phyloP scores from a whole-genome alignment of 1,139 yeast species.

The Diutina rugosa region DNA sequence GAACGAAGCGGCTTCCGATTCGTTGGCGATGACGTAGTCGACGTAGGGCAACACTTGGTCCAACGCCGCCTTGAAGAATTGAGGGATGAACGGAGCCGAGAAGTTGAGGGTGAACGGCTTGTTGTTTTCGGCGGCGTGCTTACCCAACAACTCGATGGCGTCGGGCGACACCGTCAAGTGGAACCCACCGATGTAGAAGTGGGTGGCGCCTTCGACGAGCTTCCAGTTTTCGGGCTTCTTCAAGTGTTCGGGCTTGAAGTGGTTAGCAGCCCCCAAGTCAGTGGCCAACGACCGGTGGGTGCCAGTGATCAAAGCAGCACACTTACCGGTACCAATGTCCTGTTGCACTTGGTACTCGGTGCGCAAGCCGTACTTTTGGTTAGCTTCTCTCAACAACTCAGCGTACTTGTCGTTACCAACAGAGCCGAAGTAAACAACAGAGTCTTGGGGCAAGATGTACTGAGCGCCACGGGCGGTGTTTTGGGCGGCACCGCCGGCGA shows the following conservation, averaged over 20 bases:
- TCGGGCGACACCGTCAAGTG: slow-evolving; percentile 96
- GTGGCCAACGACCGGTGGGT: slow-evolving; percentile 87
- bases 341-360: slow-evolving; percentile 76
- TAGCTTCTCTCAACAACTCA: slow-evolving; percentile 71
- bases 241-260: slow-evolving; percentile 81
- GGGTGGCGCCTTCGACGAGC: slow-evolving; percentile 66
- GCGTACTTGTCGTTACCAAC: slow-evolving; percentile 90
- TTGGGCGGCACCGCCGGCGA: slow-evolving; percentile 99
- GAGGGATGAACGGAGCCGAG: slow-evolving; percentile 94
- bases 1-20: slow-evolving; percentile 91
- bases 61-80: slow-evolving; percentile 87
- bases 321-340: slow-evolving; percentile 81
- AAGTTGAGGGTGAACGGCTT: slow-evolving; percentile 79
- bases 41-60: slow-evolving; percentile 75
- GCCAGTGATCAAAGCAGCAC: slow-evolving; percentile 92
- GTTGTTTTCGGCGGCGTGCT: slow-evolving; percentile 79
- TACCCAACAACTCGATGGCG: slow-evolving; percentile 79
- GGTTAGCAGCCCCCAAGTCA: slow-evolving; percentile 96
- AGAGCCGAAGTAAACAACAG: slow-evolving; percentile 91
- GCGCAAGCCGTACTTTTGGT: slow-evolving; percentile 74
- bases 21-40: slow-evolving; percentile 89
- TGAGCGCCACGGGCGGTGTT: slow-evolving; percentile 99
- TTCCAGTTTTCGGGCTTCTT: slow-evolving; percentile 87
- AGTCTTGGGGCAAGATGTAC: slow-evolving; percentile 66
- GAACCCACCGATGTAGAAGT: slow-evolving; percentile 92